A percentile compares a stretch with the other conserved stretches of the same genome.
Conservation (phyloP, 345 rosid species). For the Sonneratia alba region DNA sequence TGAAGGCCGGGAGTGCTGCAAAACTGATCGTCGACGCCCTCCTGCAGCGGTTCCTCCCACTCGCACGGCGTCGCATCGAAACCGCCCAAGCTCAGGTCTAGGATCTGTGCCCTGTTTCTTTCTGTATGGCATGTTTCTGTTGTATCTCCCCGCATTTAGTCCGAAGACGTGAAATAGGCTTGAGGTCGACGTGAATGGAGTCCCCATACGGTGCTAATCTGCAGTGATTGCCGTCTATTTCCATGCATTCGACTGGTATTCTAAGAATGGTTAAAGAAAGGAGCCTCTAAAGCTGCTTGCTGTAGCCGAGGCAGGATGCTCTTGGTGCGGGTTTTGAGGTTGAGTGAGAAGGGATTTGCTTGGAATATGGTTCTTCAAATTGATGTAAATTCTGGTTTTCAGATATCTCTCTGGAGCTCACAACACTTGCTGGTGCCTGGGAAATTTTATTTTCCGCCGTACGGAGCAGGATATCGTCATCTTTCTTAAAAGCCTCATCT, state of each 20-base stretch:
- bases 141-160: neutral
- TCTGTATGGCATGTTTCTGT: neutral
- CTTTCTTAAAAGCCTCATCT: too few relatives aligned
- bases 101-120: conserved; percentile 5
- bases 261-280: neutral
- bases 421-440: neutral
- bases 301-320: neutral
- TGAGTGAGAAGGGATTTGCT: neutral
- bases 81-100: conserved; percentile 97
- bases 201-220: neutral
- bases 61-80: conserved; percentile 92
- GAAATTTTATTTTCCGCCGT: neutral
- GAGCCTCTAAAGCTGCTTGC: neutral
- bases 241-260: neutral
- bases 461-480: too few relatives aligned
- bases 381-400: neutral
- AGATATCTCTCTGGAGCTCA: neutral
- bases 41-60: conserved; percentile 92
- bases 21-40: conserved; percentile 91
- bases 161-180: neutral
- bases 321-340: neutral
- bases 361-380: neutral
- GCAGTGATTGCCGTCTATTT: neutral
- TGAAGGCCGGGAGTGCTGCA: conserved; percentile 94
- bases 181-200: neutral